Evolutionary conservation across 306 rosid species (phyloP), one percentile per base, ranked within the genome.

Genomic region (Gynostemma pentaphyllum): DNA sequence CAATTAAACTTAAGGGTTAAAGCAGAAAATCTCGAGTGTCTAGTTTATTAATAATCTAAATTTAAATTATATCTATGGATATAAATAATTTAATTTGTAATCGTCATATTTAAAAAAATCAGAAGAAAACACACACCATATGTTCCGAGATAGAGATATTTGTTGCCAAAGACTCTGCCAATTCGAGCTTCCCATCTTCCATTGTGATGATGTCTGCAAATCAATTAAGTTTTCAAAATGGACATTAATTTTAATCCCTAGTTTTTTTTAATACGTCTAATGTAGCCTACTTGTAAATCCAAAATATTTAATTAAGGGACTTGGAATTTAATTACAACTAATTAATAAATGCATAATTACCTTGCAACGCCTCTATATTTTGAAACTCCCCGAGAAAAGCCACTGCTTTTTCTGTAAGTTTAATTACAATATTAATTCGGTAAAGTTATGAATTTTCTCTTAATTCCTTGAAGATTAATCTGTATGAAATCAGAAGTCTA

Each of bases 181-280:
- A 89, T 89, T 37, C 96, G 73, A 70, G 96, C 96, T 74, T 89
- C 96, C 96, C 96, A 89, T 75, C 96, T 82, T 69, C 96, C 96
- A 45, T 89, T 89, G 69, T 89, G 95, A 76, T 86, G 96, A 63
- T 89, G 96, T 69, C 95, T 89, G 57, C 27, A 62, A 66, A 57
- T 54, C 23, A 9, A 52, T 42, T 7, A 44, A 72, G 29, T 5
- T 5, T 34, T 5, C 5, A 52, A 69, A 67, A 44, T 16, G 30
- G 15, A 39, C 60, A 50, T 50, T 24, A 13, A 51, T 30, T 10
- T 11, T n/a, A n/a, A n/a, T n/a, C n/a, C n/a, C n/a, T n/a, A n/a
- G n/a, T n/a, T n/a, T n/a, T n/a, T n/a, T n/a, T n/a, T n/a, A n/a
- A n/a, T n/a, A n/a, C n/a, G n/a, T n/a, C n/a, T n/a, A n/a, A n/a